These are phyloP conservation scores for Fagopyrum esculentum DNA, from an alignment of 148 eudicot species.

Conservation along the genomic window DNA sequence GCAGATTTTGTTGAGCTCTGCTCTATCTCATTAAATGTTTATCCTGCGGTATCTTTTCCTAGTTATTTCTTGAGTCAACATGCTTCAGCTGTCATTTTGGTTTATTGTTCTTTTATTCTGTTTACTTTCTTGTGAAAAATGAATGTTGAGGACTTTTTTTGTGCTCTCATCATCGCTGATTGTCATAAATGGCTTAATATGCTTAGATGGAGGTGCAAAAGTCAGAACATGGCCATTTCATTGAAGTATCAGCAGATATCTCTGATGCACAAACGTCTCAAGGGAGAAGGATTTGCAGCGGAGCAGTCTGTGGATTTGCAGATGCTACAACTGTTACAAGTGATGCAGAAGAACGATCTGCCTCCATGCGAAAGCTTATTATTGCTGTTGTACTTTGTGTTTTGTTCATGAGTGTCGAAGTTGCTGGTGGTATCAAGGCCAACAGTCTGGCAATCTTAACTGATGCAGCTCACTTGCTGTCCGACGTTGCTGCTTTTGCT, in stretches of 20 bases:
- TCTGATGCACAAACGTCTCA: constrained; percentile 15
- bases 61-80: neutral
- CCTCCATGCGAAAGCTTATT: constrained; percentile 47
- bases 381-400: constrained; percentile 45
- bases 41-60: neutral
- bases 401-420: constrained; percentile 51
- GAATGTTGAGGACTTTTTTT: neutral
- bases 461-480: constrained; percentile 51
- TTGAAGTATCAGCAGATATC: constrained; percentile 35
- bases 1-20: neutral
- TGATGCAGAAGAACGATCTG: constrained; percentile 45
- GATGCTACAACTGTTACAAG: constrained; percentile 34
- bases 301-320: constrained; percentile 50
- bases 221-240: constrained; percentile 19
- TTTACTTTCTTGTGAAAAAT: neutral
- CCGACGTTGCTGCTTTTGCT: constrained; percentile 66
- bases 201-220: constrained; percentile 36
- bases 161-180: neutral
- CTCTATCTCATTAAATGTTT: neutral
- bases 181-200: neutral
- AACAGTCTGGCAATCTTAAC: constrained; percentile 59
- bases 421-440: constrained; percentile 53
- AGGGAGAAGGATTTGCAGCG: constrained; percentile 34
- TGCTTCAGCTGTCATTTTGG: neutral
- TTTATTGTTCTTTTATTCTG: neutral